Base-by-base conservation (phyloP, 805 yeast genomes). In the Yamadazyma ubonensis region DNA sequence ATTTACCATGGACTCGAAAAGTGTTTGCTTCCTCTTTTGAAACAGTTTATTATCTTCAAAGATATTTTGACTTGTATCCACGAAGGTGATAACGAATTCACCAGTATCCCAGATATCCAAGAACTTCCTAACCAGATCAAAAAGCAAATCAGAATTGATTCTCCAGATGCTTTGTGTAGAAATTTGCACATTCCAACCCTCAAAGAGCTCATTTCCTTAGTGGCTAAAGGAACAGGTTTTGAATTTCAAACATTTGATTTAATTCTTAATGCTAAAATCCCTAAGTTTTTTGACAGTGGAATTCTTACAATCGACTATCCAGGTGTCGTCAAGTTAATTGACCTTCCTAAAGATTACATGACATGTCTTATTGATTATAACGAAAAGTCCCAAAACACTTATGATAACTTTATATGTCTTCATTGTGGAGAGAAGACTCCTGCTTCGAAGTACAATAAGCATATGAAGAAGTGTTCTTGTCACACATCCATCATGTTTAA, bases 291-390 rank as follows among this genome's bases (percentile, higher is more conserved):
- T 15, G 54, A 49, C 20, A 9, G 12, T 6, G 63, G 62, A 6
- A 49, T 57, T 11, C 49, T 61, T 20, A 29, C 53, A 2, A 40
- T 73, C 18, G 80, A 73, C 17, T 78, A 70, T 46, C 82, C 86
- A 5, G 81, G 81, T 9, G 67, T 71, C 5, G 62, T 78, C 2
- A 73, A 73, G 37, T 59, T 83, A 36, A 65, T 76, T 23, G 73
- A 74, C 34, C 54, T 83, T 32, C 83, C 88, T 9, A 44, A 50
- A 10, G 68, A 71, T 45, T 62, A 56, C 40, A 53, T 51, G 38
- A 45, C 52, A 5, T 55, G 70, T 36, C 26, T 55, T 15, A 38
- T 50, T 36, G 61, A 60, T 33, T 49, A 49, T 20, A 46, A 50
- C 20, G 27, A 37, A 5, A 37, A 35, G 30, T 44, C 36, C 20